Conservation (phyloP, 108 stramenopile species). For the Mayamaea pseudoterrestris region DNA sequence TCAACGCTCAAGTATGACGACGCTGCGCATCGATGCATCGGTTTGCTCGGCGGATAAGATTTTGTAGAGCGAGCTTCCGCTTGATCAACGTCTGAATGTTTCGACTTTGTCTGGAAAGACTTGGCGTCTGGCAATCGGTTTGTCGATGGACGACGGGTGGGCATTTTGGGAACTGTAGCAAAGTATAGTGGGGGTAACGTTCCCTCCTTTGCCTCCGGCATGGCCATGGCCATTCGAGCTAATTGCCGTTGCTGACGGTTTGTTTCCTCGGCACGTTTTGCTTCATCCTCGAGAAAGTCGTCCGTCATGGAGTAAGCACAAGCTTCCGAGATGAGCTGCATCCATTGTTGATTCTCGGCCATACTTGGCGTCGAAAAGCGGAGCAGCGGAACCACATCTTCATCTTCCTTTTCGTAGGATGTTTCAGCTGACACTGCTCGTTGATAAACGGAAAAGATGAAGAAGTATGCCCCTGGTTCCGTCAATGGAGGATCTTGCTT, state of each 20-base stretch:
- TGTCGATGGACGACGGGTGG: slow-evolving; percentile 22
- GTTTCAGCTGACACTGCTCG: slow-evolving; percentile 8
- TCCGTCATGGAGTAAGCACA: slow-evolving; percentile 71
- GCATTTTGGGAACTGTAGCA: slow-evolving; percentile 17
- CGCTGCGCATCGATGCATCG: slow-evolving; percentile 48
- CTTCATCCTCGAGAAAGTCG: slow-evolving; percentile 29
- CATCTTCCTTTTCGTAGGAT: slow-evolving; percentile 24
- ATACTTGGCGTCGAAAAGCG: slow-evolving; percentile 60
- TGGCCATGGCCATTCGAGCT: slow-evolving; percentile 16
- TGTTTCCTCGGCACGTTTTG: slow-evolving; percentile 14
- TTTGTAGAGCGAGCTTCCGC: slow-evolving; percentile 28
- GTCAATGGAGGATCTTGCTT: slow-evolving; percentile 10
- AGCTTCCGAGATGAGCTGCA: slow-evolving; percentile 46
- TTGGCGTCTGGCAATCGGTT: slow-evolving; percentile 22
- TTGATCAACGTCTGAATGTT: slow-evolving; percentile 22
- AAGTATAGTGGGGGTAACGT: slow-evolving; percentile 42
- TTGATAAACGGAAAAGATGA: slow-evolving; percentile 67
- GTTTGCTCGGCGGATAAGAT: slow-evolving; percentile 48
- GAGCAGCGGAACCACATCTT: slow-evolving; percentile 52
- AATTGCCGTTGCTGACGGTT: slow-evolving; percentile 19
- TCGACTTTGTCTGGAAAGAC: slow-evolving; percentile 31
- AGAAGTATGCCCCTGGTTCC: slow-evolving; percentile 55
- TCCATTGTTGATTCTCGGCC: slow-evolving; percentile 67
- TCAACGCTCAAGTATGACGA: slow-evolving; percentile 51
- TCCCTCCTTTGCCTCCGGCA: slow-evolving; percentile 24